Percentiles rank a stretch among this genome's conserved stretches.
Conservation (phyloP, 2,329 filamentous ascomycete species). For the Aspergillus floridensis region DNA sequence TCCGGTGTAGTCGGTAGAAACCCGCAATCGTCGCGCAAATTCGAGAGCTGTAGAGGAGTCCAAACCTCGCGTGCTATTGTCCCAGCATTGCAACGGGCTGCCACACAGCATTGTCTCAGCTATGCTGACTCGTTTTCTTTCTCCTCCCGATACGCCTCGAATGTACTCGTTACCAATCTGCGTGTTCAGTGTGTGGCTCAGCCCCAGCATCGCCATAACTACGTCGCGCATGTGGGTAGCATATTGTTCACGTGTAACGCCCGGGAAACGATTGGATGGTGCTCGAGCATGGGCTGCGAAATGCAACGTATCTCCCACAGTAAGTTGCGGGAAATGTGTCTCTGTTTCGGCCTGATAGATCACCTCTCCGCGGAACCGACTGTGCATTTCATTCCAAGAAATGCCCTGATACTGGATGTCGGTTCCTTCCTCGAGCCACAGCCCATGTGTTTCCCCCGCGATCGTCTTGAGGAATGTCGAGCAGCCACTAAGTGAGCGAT, state of each 20-base stretch:
- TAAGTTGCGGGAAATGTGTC: slow-evolving; percentile 74
- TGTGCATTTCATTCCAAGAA: slow-evolving; percentile 70
- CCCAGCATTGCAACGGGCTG: slow-evolving; percentile 47
- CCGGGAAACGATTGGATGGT: slow-evolving; percentile 39
- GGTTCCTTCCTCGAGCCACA: slow-evolving; percentile 66
- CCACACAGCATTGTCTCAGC: slow-evolving; percentile 52
- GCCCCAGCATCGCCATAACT: slow-evolving; percentile 54
- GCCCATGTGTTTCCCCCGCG: slow-evolving; percentile 77
- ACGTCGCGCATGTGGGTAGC: slow-evolving; percentile 49
- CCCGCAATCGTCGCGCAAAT: slow-evolving; percentile 51
- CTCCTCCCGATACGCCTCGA: slow-evolving; percentile 59
- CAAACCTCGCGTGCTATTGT: slow-evolving; percentile 49
- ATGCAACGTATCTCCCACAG: slow-evolving; percentile 72
- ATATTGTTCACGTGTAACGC: slow-evolving; percentile 45
- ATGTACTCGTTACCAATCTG: slow-evolving; percentile 54
- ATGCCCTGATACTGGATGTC: slow-evolving; percentile 75
- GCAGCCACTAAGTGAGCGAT: slow-evolving; percentile 49
- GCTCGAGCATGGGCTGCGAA: slow-evolving; percentile 67
- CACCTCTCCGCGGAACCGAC: slow-evolving; percentile 74
- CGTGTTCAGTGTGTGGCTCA: slow-evolving; percentile 52
- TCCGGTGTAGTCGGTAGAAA: slow-evolving; percentile 48
- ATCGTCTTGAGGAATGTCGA: slow-evolving; percentile 83
- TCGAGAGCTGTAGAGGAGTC: slow-evolving; percentile 55
- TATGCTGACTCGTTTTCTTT: slow-evolving; percentile 60
- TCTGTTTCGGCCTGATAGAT: slow-evolving; percentile 84